phyloP scores from a whole-genome alignment of 2,329 filamentous ascomycete genomes.

The Beauveria australis region DNA sequence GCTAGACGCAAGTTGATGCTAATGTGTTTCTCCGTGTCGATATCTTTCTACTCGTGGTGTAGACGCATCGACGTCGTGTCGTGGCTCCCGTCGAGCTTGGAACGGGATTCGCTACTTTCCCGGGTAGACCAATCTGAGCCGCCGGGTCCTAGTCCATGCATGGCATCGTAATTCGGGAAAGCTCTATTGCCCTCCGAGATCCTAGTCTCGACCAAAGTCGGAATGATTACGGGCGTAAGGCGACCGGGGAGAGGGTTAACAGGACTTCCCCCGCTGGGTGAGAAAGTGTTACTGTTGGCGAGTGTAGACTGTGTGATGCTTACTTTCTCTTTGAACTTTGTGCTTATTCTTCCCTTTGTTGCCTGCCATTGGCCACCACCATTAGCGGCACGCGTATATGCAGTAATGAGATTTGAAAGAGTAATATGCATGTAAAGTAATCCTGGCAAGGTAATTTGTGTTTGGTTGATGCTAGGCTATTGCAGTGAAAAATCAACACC shows the following conservation, averaged over 20 bases:
- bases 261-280: not conserved
- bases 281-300: not conserved
- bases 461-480: too few relatives aligned
- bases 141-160: not conserved
- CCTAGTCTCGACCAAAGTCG: slow-evolving; percentile 1
- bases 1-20: not conserved
- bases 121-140: not conserved
- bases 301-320: not conserved
- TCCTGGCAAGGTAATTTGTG: not conserved
- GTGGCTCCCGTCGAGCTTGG: not conserved
- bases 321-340: not conserved
- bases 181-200: not conserved
- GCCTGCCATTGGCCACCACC: too few relatives aligned
- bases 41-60: not conserved
- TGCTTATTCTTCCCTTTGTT: too few relatives aligned
- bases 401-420: not conserved
- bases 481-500: not conserved
- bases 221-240: not conserved
- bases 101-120: not conserved
- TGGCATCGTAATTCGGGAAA: not conserved
- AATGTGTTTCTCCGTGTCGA: not conserved
- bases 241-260: not conserved
- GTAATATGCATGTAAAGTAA: not conserved
- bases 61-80: not conserved
- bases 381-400: not conserved